Percentiles rank a stretch among this genome's conserved stretches.
phyloP scores from a whole-genome alignment of 768 basidiomycete genomes.

The Termitomyces sp. region DNA sequence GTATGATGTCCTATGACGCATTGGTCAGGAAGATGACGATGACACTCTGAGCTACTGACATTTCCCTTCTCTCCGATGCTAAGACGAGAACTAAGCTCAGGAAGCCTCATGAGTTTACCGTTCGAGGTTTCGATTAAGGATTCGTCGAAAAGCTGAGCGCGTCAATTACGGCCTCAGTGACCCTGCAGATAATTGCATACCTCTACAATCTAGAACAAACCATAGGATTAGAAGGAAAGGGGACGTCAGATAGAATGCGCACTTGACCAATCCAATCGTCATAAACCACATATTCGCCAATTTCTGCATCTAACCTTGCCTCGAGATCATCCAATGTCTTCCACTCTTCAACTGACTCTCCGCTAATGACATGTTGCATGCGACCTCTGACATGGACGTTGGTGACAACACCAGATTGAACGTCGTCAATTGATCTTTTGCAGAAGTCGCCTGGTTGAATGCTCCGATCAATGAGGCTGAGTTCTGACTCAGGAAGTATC shows the following conservation, averaged over 20 bases:
- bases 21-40: constrained; percentile 1
- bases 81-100: constrained; percentile 73
- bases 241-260: constrained; percentile 17
- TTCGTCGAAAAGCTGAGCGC: constrained; percentile 74
- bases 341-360: constrained; percentile 58
- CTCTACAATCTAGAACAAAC: constrained; percentile 1
- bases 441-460: constrained; percentile 79
- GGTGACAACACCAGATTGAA: constrained; percentile 73
- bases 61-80: constrained; percentile 69
- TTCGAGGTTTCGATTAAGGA: constrained; percentile 64
- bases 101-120: constrained; percentile 62
- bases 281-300: constrained; percentile 77
- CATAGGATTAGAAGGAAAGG: not conserved
- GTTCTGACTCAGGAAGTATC: constrained; percentile 65
- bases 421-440: constrained; percentile 72
- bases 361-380: constrained; percentile 71
- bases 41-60: constrained; percentile 34
- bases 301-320: constrained; percentile 53
- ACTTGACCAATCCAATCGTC: constrained; percentile 92
- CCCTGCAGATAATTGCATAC: constrained; percentile 29
- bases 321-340: constrained; percentile 52
- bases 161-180: constrained; percentile 59
- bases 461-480: constrained; percentile 68
- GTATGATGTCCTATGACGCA: constrained; percentile 57
- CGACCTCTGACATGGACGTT: constrained; percentile 55